These are phyloP conservation scores for Hura crepitans DNA, from an alignment of 441 rosid species.

Conservation along the genomic window DNA sequence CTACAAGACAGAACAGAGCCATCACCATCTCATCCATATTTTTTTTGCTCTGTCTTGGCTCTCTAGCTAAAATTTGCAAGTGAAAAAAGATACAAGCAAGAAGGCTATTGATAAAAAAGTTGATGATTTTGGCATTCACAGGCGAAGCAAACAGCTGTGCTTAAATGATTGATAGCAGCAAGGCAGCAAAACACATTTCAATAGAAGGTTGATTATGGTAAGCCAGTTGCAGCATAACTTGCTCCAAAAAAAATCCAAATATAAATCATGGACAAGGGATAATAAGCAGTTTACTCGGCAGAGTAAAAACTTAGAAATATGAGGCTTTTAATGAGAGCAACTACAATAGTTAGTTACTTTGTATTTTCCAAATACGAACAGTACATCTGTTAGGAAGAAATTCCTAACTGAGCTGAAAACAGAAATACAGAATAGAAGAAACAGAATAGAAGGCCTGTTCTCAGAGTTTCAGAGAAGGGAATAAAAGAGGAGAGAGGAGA, in stretches of 20 bases:
- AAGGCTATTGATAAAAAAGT: neutral
- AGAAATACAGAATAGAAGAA: too few species aligned
- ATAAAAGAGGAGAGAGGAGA: too few species aligned
- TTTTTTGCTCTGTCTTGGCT: neutral
- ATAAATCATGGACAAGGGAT: neutral
- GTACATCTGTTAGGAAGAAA: too few species aligned
- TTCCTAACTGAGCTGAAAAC: too few species aligned
- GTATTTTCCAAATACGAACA: neutral
- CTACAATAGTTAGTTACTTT: neutral
- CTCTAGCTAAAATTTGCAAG: neutral
- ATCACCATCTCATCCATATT: neutral
- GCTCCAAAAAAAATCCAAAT: neutral
- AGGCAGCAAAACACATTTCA: neutral
- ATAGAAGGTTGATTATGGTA: neutral
- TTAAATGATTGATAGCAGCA: neutral
- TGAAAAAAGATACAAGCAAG: neutral
- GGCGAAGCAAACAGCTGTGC: neutral
- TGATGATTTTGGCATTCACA: neutral
- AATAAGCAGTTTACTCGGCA: neutral
- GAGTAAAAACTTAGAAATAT: slow-evolving; percentile 4
- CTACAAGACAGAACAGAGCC: too few species aligned
- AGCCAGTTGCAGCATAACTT: neutral
- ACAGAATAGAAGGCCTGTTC: too few species aligned
- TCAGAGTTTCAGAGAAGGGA: too few species aligned
- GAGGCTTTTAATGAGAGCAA: neutral